phyloP scores from a whole-genome alignment of 1,284 basidiomycete genomes.

The Ganoderma multipileum region DNA sequence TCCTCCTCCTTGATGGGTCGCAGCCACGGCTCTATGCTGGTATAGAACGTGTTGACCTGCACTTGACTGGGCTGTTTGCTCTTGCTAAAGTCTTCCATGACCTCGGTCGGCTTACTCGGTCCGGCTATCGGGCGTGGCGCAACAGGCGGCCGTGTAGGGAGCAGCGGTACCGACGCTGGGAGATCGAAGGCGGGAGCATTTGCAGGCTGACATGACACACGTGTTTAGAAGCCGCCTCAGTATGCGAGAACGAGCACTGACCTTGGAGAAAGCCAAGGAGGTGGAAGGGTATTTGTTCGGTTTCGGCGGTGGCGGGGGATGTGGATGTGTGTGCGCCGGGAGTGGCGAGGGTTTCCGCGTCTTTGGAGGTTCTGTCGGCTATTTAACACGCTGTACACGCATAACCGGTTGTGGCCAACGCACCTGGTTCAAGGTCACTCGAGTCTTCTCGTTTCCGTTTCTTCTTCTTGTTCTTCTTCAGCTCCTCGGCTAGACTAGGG shows the following conservation, averaged over 20 bases:
- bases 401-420: background rate
- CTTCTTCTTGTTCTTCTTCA: constrained; percentile 80
- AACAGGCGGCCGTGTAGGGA: constrained; percentile 71
- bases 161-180: constrained; percentile 55
- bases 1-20: constrained; percentile 90
- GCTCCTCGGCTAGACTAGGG: constrained; percentile 49
- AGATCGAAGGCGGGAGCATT: constrained; percentile 65
- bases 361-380: constrained; percentile 52
- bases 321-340: constrained; percentile 40
- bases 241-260: constrained; percentile 33
- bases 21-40: constrained; percentile 86
- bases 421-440: constrained; percentile 73
- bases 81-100: constrained; percentile 88
- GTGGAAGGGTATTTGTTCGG: constrained; percentile 56
- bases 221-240: constrained; percentile 4
- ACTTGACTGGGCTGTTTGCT: constrained; percentile 76
- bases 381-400: background rate
- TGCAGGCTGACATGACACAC: constrained; percentile 40
- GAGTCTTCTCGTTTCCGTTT: constrained; percentile 84
- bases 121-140: constrained; percentile 75
- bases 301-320: constrained; percentile 52
- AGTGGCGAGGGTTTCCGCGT: constrained; percentile 64
- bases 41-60: constrained; percentile 78
- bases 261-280: constrained; percentile 58
- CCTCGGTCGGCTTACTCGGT: constrained; percentile 82